Evolutionary conservation across 1,139 yeast species (phyloP), one percentile per base, ranked within the genome.

Genomic region (Schizosaccharomyces versatilis): DNA sequence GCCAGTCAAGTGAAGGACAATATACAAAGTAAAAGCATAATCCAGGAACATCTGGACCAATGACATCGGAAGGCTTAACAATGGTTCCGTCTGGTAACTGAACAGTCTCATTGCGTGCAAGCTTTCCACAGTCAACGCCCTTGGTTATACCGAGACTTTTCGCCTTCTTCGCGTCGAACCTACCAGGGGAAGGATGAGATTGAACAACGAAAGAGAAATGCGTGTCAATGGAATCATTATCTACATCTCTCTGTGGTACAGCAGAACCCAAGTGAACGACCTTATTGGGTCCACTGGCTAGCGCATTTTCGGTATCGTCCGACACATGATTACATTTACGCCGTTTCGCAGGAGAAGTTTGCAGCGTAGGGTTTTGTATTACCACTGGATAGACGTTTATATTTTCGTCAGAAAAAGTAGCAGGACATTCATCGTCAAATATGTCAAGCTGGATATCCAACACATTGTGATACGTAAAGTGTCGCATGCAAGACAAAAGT

Each of bases 401-500:
- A 19, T 44, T 44, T 5, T 44, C 49, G 7, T 44, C 49, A 10
- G 14, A 32, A n/a, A 17, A 44, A 19, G n/a, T 36, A 10, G 49
- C 38, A n/a, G 49, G 38, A n/a, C 10, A 10, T 54, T 12, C 15
- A n/a, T 49, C 38, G 38, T 53, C 36, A 14, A 53, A 3, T 17
- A 47, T 36, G 6, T 48, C 9, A 47, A 49, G 14, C 66, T 49
- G 75, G 72, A 53, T 84, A 75, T 2, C 93, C 93, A 61, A 79
- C 76, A 61, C 32, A 8, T 32, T 19, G 19, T 95, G 75, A 65
- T 84, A 85, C n/a, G 86, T 85, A 68, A 88, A 88, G 59, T 79
- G 79, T 60, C 95, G 73, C 95, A 96, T 86, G 0, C 90, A 77
- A 3, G 86, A 75, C 17, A 80, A 76, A 53, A 77, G 71, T 66